phyloP scores from a whole-genome alignment of 331 rosid genomes.

The Rhamnella rubrinervis region DNA sequence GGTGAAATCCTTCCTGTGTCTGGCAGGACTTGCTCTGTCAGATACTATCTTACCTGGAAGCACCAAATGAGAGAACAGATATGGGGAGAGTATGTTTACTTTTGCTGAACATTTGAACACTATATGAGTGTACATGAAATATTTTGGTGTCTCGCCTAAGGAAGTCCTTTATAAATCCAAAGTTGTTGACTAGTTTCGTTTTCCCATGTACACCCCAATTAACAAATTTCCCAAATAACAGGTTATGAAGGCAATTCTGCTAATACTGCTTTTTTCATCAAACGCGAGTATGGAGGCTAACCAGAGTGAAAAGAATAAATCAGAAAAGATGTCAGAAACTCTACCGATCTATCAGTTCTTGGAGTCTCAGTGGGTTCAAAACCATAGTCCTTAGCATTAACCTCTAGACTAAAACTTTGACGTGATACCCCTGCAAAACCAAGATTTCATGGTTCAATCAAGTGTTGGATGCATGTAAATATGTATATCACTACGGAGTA shows the following conservation, averaged over 20 bases:
- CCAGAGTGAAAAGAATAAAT: background rate
- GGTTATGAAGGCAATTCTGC: background rate
- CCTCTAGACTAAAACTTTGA: conserved; percentile 75
- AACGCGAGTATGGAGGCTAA: background rate
- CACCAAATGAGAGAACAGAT: too few relatives aligned
- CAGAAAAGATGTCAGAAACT: conserved; percentile 17
- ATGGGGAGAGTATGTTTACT: too few relatives aligned
- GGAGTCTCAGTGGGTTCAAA: conserved; percentile 90
- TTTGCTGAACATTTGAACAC: too few relatives aligned
- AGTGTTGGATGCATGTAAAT: conserved; percentile 10
- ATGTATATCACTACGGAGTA: background rate
- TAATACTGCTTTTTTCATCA: too few relatives aligned
- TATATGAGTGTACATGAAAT: too few relatives aligned
- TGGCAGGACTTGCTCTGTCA: too few relatives aligned
- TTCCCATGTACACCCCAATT: too few relatives aligned
- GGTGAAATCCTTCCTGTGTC: too few relatives aligned
- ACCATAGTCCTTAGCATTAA: conserved; percentile 83
- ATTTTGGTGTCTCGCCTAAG: too few relatives aligned
- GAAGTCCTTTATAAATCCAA: too few relatives aligned
- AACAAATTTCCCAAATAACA: background rate
- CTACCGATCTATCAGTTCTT: conserved; percentile 96
- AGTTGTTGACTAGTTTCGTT: too few relatives aligned
- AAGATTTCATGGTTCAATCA: conserved; percentile 23
- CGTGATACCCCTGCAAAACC: conserved; percentile 78
- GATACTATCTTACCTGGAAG: too few relatives aligned